Conservation (phyloP, 2,329 filamentous ascomycete genomes). For the Herpotrichia juniperi region DNA sequence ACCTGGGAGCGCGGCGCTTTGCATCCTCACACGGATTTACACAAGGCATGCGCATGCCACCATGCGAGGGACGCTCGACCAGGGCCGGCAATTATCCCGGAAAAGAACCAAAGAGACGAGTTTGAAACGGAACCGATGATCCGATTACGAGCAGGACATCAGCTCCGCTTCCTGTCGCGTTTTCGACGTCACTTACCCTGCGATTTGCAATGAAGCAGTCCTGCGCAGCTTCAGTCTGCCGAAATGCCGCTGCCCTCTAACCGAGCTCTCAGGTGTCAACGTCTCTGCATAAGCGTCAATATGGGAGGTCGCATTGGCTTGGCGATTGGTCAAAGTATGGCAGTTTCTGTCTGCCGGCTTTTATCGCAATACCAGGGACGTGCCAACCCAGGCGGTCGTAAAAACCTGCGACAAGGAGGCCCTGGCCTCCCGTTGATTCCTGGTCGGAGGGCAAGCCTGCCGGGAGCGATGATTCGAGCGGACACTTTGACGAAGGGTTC, state of each 20-base stretch:
- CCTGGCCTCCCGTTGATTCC: slow-evolving; percentile 38
- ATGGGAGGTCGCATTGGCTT: slow-evolving; percentile 25
- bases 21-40: slow-evolving; percentile 21
- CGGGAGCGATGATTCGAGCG: slow-evolving; percentile 35
- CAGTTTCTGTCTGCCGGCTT: slow-evolving; percentile 37
- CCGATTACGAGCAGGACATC: slow-evolving; percentile 24
- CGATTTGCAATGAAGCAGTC: slow-evolving; percentile 13
- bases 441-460: slow-evolving; percentile 26
- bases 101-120: slow-evolving; percentile 11
- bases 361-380: slow-evolving; percentile 33
- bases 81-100: slow-evolving; percentile 19
- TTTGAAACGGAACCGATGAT: slow-evolving; percentile 20
- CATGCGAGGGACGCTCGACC: slow-evolving; percentile 16
- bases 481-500: slow-evolving; percentile 35
- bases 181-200: slow-evolving; percentile 28
- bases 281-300: slow-evolving; percentile 47
- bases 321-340: slow-evolving; percentile 31
- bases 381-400: slow-evolving; percentile 37
- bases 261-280: slow-evolving; percentile 40
- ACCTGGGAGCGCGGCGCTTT: slow-evolving; percentile 28
- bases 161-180: slow-evolving; percentile 17
- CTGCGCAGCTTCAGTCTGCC: slow-evolving; percentile 21
- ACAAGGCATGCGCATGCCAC: slow-evolving; percentile 18
- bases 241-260: slow-evolving; percentile 39
- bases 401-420: slow-evolving; percentile 30